Evolutionary conservation across 148 eudicot genomes (phyloP).

Genomic region (Rhododendron simsii): DNA sequence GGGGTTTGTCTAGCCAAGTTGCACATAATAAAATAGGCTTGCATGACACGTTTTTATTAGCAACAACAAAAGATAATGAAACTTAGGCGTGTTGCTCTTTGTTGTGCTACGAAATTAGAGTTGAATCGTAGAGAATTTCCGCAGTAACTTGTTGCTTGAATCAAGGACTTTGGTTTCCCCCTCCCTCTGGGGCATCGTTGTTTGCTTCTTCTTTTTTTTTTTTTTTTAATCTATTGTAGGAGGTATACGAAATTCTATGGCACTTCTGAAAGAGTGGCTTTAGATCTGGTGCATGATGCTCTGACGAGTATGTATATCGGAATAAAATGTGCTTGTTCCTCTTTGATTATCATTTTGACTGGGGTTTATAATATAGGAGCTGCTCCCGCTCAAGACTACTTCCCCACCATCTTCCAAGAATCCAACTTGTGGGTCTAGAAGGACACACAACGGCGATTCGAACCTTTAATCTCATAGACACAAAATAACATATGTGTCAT

Average conservation of each 20-base stretch:
- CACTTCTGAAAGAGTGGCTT: too few relatives aligned
- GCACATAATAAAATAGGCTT: too few relatives aligned
- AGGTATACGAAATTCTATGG: too few relatives aligned
- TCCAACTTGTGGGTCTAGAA: not conserved
- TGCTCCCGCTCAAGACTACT: too few relatives aligned
- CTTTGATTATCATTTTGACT: not conserved
- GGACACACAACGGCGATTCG: not conserved
- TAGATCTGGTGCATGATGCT: too few relatives aligned
- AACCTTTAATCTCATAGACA: not conserved
- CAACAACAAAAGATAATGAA: too few relatives aligned
- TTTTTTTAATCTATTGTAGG: too few relatives aligned
- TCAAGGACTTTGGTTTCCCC: not conserved
- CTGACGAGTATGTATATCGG: conserved; percentile 50
- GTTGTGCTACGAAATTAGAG: not conserved
- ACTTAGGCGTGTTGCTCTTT: not conserved
- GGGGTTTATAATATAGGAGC: not conserved
- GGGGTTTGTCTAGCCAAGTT: not conserved
- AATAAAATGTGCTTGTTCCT: not conserved
- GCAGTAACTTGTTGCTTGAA: not conserved
- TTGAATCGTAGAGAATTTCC: not conserved
- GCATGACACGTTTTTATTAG: too few relatives aligned
- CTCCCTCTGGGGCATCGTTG: too few relatives aligned
- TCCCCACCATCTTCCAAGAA: not conserved
- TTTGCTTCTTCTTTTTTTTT: too few relatives aligned
- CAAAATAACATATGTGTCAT: not conserved